Conservation (phyloP, 2,329 filamentous ascomycete genomes). For the Dothideomycetes sp. region DNA sequence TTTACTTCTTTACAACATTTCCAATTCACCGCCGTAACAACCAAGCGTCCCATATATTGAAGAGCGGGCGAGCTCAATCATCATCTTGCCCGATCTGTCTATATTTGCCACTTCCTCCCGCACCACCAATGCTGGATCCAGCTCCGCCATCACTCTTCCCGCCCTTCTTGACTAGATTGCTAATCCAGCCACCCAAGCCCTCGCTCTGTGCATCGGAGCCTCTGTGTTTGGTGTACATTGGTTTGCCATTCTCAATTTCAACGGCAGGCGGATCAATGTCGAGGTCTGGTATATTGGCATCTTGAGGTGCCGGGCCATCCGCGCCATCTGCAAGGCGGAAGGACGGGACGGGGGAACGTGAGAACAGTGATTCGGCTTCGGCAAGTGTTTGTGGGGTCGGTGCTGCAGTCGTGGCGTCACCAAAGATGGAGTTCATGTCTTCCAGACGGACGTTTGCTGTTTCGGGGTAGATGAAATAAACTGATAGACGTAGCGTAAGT, state of each 20-base stretch:
- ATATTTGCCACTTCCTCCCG: constrained; percentile 33
- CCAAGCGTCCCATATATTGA: no score
- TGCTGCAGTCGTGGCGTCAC: constrained; percentile 77
- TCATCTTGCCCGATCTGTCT: constrained; percentile 35
- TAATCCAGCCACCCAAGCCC: constrained; percentile 60
- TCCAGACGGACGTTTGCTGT: constrained; percentile 91
- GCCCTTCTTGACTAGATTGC: constrained; percentile 49
- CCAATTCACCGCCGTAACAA: no score
- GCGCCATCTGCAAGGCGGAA: constrained; percentile 53
- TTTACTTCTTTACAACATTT: no score
- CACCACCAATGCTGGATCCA: no score
- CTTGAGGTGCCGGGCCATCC: constrained; percentile 27
- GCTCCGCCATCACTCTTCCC: constrained; percentile 33
- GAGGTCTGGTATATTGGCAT: constrained; percentile 63
- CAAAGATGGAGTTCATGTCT: constrained; percentile 92
- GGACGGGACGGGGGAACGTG: constrained; percentile 69
- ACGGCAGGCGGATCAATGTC: constrained; percentile 70
- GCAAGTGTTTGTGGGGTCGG: constrained; percentile 66
- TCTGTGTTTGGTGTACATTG: constrained; percentile 27
- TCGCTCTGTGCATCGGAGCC: constrained; percentile 28
- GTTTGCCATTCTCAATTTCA: constrained; percentile 39
- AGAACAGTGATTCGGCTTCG: constrained; percentile 74
- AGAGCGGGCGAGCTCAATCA: no score
- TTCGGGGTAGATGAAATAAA: constrained; percentile 96
- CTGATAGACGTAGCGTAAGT: constrained; percentile 37